Conservation (phyloP, 805 yeast genomes). For the Lipomyces yamadae region DNA sequence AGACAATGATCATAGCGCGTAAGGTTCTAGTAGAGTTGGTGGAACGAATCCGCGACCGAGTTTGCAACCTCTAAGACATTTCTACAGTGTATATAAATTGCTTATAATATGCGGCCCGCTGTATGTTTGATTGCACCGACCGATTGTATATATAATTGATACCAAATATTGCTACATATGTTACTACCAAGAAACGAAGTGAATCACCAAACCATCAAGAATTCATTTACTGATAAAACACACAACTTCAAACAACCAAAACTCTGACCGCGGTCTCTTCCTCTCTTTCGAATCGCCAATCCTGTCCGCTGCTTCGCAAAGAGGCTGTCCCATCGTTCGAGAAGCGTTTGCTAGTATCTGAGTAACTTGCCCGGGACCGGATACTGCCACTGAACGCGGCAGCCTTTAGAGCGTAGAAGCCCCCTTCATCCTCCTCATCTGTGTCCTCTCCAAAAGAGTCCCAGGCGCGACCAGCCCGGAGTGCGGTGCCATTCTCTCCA, state of each 20-base stretch:
- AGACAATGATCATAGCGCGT: slow-evolving; percentile 13
- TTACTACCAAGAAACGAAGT: too few species aligned
- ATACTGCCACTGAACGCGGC: slow-evolving; percentile 12
- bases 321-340: slow-evolving; percentile 7
- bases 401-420: background rate
- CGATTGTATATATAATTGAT: background rate
- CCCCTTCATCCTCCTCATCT: slow-evolving; percentile 18
- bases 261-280: slow-evolving; percentile 19
- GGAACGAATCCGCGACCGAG: slow-evolving; percentile 6
- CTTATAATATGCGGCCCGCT: background rate
- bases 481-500: slow-evolving; percentile 25
- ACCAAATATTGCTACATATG: background rate
- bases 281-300: slow-evolving; percentile 18
- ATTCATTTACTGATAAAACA: background rate
- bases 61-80: background rate
- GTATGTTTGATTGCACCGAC: background rate
- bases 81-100: background rate
- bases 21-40: slow-evolving; percentile 13
- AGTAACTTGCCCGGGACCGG: background rate
- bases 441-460: slow-evolving; percentile 16
- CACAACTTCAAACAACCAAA: slow-evolving; percentile 5
- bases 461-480: slow-evolving; percentile 13
- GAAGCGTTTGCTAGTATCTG: background rate
- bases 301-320: slow-evolving; percentile 21
- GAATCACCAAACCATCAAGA: background rate